phyloP scores from a whole-genome alignment of 2,329 filamentous ascomycete genomes.

The Cercospora zeae-maydis region DNA sequence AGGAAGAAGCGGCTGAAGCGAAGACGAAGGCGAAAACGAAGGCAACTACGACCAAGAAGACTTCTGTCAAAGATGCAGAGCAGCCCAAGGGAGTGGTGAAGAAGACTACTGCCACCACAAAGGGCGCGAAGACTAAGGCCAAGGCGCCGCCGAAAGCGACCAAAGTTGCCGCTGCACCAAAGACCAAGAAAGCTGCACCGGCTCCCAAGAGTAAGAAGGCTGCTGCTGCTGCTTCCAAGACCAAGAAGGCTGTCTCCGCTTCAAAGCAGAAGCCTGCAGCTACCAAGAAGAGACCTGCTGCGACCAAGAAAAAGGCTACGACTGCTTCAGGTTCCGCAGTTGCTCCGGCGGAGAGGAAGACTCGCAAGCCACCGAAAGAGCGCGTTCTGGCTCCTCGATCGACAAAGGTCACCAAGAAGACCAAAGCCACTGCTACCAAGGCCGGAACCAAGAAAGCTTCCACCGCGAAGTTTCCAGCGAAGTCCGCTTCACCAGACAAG shows the following conservation, averaged over 20 bases:
- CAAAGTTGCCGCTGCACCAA: neutral
- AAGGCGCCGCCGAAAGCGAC: neutral
- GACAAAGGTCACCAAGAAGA: neutral
- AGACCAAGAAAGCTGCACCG: too few species aligned
- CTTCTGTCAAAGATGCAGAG: neutral
- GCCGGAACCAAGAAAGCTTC: neutral
- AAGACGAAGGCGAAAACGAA: neutral
- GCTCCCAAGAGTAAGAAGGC: neutral
- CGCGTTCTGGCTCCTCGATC: neutral
- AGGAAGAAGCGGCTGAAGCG: neutral
- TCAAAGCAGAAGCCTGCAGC: neutral
- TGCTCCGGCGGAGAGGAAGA: neutral
- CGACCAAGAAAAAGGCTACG: neutral
- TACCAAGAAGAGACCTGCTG: neutral
- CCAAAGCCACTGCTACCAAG: neutral
- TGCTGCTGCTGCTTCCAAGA: neutral
- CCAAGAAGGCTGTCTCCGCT: neutral
- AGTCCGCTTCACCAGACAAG: neutral
- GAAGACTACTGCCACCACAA: neutral
- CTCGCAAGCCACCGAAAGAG: neutral
- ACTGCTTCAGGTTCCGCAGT: neutral
- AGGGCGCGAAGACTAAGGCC: neutral
- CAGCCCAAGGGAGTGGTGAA: constrained; percentile 1
- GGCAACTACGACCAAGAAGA: neutral
- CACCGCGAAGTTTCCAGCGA: neutral